Evolutionary conservation across 805 yeast species (phyloP), one percentile per base, ranked within the genome.

Genomic region (Blastobotrys parvus): DNA sequence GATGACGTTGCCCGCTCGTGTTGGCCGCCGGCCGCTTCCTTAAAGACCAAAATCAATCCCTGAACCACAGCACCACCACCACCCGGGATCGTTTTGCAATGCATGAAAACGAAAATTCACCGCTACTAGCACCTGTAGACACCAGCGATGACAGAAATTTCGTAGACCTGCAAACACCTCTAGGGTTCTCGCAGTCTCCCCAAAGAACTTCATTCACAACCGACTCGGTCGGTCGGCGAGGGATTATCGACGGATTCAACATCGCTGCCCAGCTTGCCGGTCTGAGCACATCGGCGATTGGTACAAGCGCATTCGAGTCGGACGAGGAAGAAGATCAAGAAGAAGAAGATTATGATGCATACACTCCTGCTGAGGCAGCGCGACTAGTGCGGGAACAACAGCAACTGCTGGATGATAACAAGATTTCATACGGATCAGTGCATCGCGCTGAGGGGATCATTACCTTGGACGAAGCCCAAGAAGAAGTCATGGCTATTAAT

Each of bases 341-440:
- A 13, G 58, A 53, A 0, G 52, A 46, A 3, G 39, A 47, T 2
- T 48, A 50, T n/a, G 60, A 57, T 31, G 42, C 41, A n/a, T 35
- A 22, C 17, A 56, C 63, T 3, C 55, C 59, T 10, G 40, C 49
- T 1, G 65, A 62, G 36, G 52, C 57, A 3, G 49, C 52, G n/a
- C 42, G 53, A 2, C 44, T 60, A 18, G 52, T 49, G 5, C 46
- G 48, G 8, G 65, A 62, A 44, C 57, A 58, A 32, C 55, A 57
- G 40, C 54, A 53, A 3, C 47, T 62, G 25, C 54, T 62, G 3
- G 31, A 39, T 11, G 60, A 57, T 37, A 52, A 48, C 36, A 31
- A 52, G 30, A 39, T 48, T 15, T 16, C 19, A 22, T 38, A 43
- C 35, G 39, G 37, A 11, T 8, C 22, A n/a, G 32, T 18, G 21